phyloP scores from a whole-genome alignment of 192 early-diverging fungal species.

The Nowakowskiella sp. region DNA sequence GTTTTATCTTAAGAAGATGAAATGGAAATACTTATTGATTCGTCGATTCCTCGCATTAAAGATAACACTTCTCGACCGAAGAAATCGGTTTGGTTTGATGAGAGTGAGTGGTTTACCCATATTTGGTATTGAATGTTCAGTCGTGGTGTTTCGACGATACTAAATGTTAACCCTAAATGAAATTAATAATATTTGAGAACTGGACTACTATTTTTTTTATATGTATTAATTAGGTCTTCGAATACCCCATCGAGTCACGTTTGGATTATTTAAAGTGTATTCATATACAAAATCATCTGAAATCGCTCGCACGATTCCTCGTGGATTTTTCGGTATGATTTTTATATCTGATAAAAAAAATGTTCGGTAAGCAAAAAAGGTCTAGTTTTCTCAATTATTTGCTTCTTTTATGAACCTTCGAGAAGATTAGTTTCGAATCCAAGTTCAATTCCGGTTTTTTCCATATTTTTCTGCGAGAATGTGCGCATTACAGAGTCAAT shows the following conservation, averaged over 20 bases:
- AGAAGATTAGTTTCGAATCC: too few species aligned
- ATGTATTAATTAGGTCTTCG: neutral
- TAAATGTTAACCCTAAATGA: neutral
- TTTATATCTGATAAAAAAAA: constrained; percentile 19
- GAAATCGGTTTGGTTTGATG: constrained; percentile 53
- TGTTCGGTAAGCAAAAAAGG: constrained; percentile 6
- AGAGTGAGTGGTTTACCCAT: constrained; percentile 60
- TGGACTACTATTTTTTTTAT: neutral
- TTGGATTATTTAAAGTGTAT: constrained; percentile 59
- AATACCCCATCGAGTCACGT: constrained; percentile 54
- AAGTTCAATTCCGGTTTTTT: too few species aligned
- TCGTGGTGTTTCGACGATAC: constrained; percentile 18
- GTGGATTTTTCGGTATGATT: constrained; percentile 13
- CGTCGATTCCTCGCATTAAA: constrained; percentile 58
- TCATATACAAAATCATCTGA: constrained; percentile 55
- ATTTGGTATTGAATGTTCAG: constrained; percentile 63
- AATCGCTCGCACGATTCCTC: constrained; percentile 50
- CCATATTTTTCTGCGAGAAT: too few species aligned
- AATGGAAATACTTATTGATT: constrained; percentile 46
- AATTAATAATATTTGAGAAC: neutral
- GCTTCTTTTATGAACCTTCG: too few species aligned
- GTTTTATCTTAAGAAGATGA: constrained; percentile 9
- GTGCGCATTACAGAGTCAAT: too few species aligned
- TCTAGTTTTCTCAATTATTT: constrained; percentile 3
- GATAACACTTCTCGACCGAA: constrained; percentile 52